Evolutionary conservation across 164 flowering plant genomes (phyloP), one percentile per base, ranked within the genome.

Genomic region (Aristolochia fimbriata): DNA sequence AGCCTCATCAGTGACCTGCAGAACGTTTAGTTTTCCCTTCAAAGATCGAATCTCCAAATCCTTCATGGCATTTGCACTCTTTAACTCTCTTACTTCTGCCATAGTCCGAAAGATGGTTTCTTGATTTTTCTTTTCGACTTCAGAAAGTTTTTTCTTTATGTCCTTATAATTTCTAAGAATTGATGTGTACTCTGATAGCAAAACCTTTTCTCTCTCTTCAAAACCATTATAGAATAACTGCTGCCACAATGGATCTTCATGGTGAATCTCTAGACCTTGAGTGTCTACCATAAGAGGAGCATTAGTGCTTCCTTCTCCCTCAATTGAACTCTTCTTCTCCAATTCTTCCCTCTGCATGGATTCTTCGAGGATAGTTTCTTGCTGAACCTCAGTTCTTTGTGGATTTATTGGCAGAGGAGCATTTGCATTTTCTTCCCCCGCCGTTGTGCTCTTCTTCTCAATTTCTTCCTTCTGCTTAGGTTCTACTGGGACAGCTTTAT

Each of bases 141-240:
- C 84, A 55, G 71, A 60, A 16, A 86, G 78, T 70, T 76, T 80
- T 76, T 61, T 77, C 73, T 76, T 86, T 23, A 77, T 72, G 22
- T 83, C 86, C 62, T 77, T 84, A 47, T 74, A 81, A 33, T 78
- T 77, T 15, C 71, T 61, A 41, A 88, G 80, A 60, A 79, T 73
- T 4, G 73, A 31, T 47, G 83, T 80, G 68, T 86, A 86, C 73
- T 86, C 86, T 16, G 78, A 74, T 55, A 86, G 68, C 20, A 86
- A 68, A 59, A 68, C 46, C 71, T 77, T 85, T 58, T 84, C 96
- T 63, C 83, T 75, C 48, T 82, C 83, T 19, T 82, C 89, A 52
- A 76, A 16, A 10, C 81, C 82, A 43, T 66, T 69, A 22, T 73
- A 15, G 59, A 76, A 72, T 57, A 82, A 43, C 47, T 77, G 69